These are phyloP conservation scores for Microdochium nivale DNA, from an alignment of 2,329 filamentous ascomycete genomes.

Conservation along the genomic window DNA sequence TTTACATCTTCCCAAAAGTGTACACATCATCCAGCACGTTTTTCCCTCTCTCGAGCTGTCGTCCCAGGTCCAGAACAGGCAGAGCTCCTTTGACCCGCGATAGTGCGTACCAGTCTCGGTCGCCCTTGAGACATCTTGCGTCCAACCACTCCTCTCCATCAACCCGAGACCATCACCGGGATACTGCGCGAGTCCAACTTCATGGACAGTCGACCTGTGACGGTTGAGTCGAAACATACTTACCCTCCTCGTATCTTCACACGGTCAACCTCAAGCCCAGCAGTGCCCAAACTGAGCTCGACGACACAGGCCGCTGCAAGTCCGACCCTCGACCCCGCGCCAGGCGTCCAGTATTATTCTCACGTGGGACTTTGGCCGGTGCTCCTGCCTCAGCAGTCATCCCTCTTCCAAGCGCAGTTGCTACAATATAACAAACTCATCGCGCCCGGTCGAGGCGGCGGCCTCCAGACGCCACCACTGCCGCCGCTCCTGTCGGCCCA, in stretches of 20 bases:
- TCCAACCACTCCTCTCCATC: not conserved
- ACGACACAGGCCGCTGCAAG: constrained; percentile 13
- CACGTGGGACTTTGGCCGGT: constrained; percentile 47
- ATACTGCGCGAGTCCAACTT: constrained; percentile 13
- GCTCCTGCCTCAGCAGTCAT: constrained; percentile 49
- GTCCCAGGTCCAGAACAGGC: no score
- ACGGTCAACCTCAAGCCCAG: constrained; percentile 24
- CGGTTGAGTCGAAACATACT: constrained; percentile 39
- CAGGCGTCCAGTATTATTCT: constrained; percentile 10
- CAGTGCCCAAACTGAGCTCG: constrained; percentile 20
- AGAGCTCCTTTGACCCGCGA: no score
- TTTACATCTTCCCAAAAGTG: no score
- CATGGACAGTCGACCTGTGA: constrained; percentile 42
- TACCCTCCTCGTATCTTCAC: constrained; percentile 34
- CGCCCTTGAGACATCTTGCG: not conserved
- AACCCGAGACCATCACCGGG: not conserved
- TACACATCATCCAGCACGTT: no score
- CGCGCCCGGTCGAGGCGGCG: constrained; percentile 44
- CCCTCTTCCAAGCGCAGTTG: constrained; percentile 52
- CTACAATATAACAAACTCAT: constrained; percentile 59
- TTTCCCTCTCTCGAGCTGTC: no score
- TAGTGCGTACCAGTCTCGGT: no score
- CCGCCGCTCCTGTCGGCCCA: constrained; percentile 47
- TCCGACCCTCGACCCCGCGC: constrained; percentile 5
- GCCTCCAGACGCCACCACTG: constrained; percentile 47